These are phyloP conservation scores for Aspergillus haitiensis DNA, from an alignment of 495 filamentous ascomycete species.

Conservation along the genomic window DNA sequence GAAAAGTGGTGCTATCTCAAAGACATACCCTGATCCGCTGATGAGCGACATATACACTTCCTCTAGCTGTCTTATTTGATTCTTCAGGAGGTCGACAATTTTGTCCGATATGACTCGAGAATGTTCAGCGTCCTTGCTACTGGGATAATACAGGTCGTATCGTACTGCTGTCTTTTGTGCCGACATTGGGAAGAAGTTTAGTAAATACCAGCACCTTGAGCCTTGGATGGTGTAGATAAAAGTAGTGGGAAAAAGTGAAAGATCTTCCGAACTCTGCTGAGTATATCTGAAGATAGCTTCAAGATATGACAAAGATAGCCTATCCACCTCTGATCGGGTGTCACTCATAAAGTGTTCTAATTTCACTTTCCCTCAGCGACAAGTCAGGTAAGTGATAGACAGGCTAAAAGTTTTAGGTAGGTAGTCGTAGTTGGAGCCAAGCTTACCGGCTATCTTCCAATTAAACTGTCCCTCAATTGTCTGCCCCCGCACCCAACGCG, in stretches of 20 bases:
- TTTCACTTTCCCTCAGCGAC: background rate
- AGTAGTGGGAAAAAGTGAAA: constrained; percentile 23
- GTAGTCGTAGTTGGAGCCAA: background rate
- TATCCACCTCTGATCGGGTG: background rate
- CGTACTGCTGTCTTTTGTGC: constrained; percentile 24
- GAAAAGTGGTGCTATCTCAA: background rate
- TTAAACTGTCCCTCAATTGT: constrained; percentile 44
- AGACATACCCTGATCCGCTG: background rate
- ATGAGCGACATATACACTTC: constrained; percentile 10
- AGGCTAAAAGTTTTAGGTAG: background rate
- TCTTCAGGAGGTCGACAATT: constrained; percentile 4
- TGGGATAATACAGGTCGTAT: constrained; percentile 24
- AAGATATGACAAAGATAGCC: background rate
- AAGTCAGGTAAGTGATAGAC: background rate
- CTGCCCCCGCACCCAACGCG: constrained; percentile 37
- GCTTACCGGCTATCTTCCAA: constrained; percentile 43
- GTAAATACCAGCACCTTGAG: constrained; percentile 20
- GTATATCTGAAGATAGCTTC: background rate
- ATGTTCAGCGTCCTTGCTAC: background rate
- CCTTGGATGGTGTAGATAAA: constrained; percentile 19
- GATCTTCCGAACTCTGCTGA: background rate
- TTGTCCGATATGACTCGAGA: background rate
- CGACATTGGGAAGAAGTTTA: constrained; percentile 25
- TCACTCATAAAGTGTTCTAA: background rate
- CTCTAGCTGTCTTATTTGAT: constrained; percentile 14